Base-by-base conservation (phyloP, 192 early-diverging fungal species). In the Pilobolus umbonatus region DNA sequence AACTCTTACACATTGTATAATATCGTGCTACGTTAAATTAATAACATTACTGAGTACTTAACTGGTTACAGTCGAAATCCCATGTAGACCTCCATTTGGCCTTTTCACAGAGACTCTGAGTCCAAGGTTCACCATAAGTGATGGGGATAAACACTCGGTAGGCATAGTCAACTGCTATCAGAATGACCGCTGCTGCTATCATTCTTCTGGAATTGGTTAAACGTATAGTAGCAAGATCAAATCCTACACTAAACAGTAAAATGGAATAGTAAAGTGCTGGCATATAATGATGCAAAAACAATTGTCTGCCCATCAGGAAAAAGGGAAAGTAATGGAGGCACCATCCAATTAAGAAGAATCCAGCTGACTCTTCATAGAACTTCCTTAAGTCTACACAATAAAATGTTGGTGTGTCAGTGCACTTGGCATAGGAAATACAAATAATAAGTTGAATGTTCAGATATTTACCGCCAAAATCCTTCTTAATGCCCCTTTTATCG, bases 231-330 rank as follows among this genome's bases (percentile, higher is more conserved):
- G 81, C 62, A 44, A 93, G 65, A 69, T 98, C 94, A 67, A 95
- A 85, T 1, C 83, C 72, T 22, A 82, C 80, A 29, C 85, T 84
- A 50, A 92, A 58, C 7, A 84, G 72, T 21, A 97, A 76, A 50
- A 98, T 81, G 7, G 85, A 78, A 68, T 93, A 89, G 74, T 95
- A 98, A n/a, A 98, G 79, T 12, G 94, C 86, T 5, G 95, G 95
- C 38, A 96, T 83, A 68, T 98, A 98, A 66, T 98, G 95, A 64
- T 98, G 95, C 52, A 96, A 77, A 69, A 98, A 95, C 35, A 94
- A 72, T 71, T 96, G 93, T 46, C 94, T 91, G 10, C 79, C 79
- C 93, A 98, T 95, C 22, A 96, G 64, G 74, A 89, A 94, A 75
- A 98, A 98, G 15, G 95, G 95, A 6, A 88, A 60, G 64, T 90